Evolutionary conservation across 2,329 filamentous ascomycete genomes (phyloP), one percentile per base, ranked within the genome.

Genomic region (Akanthomyces dipterigenus): DNA sequence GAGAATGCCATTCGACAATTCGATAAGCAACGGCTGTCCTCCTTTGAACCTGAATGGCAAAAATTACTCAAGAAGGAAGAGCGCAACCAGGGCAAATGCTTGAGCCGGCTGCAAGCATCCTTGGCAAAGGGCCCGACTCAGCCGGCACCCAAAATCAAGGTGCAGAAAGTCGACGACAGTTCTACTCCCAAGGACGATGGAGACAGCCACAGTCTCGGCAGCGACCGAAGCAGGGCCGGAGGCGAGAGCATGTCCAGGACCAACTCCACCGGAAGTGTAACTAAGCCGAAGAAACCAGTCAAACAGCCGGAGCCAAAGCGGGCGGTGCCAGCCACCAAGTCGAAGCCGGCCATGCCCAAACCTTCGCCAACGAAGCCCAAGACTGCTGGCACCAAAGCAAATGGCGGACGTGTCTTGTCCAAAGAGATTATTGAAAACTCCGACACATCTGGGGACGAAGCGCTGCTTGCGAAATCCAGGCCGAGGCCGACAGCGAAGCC

Each of bases 21-120:
- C 64, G 85, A 88, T 70, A 83, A 81, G 69, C 78, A 82, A 70
- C 77, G 85, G 42, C 65, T 88, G 34, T 81, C 79, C 7, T 73
- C 79, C 2, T 78, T 78, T 1, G 84, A 87, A 62, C 78, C 80
- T 0, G 79, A 84, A 57, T 88, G 85, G 85, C 82, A 88, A 67
- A 80, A 77, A 64, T 73, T 88, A n/a, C 73, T 87, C 12, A 79
- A 82, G 5, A 78, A 76, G 64, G 77, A 81, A 51, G 83, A 88
- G 60, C 77, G 85, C 55, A 83, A 82, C 57, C 75, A 75, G 64
- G 85, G 85, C 57, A 86, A 82, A 55, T 82, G 80, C 55, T 72
- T 88, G 38, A 88, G 85, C 72, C 84, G 82, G 66, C 73, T 88
- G 9, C 85, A 88, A 65, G 82, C 80, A 12, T 78, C 80, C 11